These are phyloP conservation scores for Boletus coffeatus DNA, from an alignment of 1,284 basidiomycete species.

Conservation along the genomic window DNA sequence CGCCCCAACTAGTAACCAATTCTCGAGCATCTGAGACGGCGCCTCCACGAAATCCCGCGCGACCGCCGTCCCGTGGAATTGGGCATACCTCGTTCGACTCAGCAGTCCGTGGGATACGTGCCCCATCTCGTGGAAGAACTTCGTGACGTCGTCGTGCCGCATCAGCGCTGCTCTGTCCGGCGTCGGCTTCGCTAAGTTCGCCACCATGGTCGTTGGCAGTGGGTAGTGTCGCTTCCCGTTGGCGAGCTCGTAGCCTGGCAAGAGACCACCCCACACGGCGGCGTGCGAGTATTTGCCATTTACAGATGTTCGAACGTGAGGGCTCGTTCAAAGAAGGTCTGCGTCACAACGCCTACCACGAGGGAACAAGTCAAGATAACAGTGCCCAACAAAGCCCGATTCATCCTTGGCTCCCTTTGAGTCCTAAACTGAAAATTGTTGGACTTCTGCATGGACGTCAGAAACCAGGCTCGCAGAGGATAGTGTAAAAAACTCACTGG, in stretches of 20 bases:
- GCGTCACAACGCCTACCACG: constrained; percentile 40
- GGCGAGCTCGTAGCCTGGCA: no score
- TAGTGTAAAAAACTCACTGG: constrained; percentile 38
- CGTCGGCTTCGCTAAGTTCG: constrained; percentile 80
- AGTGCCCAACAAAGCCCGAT: constrained; percentile 69
- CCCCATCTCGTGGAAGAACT: constrained; percentile 82
- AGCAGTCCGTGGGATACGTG: constrained; percentile 43
- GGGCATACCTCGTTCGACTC: no score
- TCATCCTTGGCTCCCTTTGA: constrained; percentile 61
- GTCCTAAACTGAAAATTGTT: constrained; percentile 79
- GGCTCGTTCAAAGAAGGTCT: no score
- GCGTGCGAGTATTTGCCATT: no score
- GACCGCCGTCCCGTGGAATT: no score
- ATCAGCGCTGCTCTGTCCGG: constrained; percentile 77
- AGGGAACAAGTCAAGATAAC: constrained; percentile 84
- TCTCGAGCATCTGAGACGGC: no score
- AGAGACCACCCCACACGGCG: no score
- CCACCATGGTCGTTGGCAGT: constrained; percentile 77
- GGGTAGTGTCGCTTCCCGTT: constrained; percentile 61
- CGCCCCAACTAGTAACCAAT: no score
- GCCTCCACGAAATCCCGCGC: no score
- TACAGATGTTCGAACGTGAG: no score
- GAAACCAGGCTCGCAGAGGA: neutral
- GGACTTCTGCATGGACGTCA: constrained; percentile 48
- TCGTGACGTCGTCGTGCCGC: constrained; percentile 64